Percentiles rank a stretch among this genome's conserved stretches.
Conservation (phyloP, 257 asterid species). For the Rhazya stricta region DNA sequence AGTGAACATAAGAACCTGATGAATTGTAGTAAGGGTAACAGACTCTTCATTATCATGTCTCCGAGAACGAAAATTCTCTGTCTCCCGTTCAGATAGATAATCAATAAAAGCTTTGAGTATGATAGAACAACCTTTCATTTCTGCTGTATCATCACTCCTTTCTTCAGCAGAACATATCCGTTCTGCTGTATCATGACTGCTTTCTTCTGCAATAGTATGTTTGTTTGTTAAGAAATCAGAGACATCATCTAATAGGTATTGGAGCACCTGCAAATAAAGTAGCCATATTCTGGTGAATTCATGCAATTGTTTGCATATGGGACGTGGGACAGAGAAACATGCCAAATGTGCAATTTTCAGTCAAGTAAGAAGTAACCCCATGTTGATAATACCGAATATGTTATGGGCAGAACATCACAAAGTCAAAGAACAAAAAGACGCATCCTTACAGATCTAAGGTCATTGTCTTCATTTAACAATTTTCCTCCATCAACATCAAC, state of each 20-base stretch:
- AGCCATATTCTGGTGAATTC: background rate
- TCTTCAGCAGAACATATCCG: slow-evolving; percentile 54
- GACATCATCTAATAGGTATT: slow-evolving; percentile 83
- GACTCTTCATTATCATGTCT: slow-evolving; percentile 75
- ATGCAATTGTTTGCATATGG: background rate
- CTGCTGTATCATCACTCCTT: slow-evolving; percentile 26
- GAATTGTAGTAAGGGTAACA: slow-evolving; percentile 93
- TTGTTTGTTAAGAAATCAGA: slow-evolving; percentile 65
- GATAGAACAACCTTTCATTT: slow-evolving; percentile 54
- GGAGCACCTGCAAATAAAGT: slow-evolving; percentile 39
- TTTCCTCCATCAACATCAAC: slow-evolving; percentile 83
- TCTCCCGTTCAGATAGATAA: slow-evolving; percentile 75
- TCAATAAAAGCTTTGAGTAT: slow-evolving; percentile 72
- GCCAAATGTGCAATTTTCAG: background rate
- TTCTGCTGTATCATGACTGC: slow-evolving; percentile 26
- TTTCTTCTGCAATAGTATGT: slow-evolving; percentile 36
- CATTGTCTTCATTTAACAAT: slow-evolving; percentile 91
- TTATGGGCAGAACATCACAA: background rate
- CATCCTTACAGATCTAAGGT: slow-evolving; percentile 76
- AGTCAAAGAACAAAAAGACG: slow-evolving; percentile 16
- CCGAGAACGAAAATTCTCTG: slow-evolving; percentile 74
- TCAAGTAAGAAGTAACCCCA: background rate
- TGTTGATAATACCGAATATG: slow-evolving; percentile 4
- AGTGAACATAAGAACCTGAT: slow-evolving; percentile 62
- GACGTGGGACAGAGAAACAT: background rate